Evolutionary conservation across 2,329 filamentous ascomycete species (phyloP).

Genomic region (Pseudogymnoascus pannorum): DNA sequence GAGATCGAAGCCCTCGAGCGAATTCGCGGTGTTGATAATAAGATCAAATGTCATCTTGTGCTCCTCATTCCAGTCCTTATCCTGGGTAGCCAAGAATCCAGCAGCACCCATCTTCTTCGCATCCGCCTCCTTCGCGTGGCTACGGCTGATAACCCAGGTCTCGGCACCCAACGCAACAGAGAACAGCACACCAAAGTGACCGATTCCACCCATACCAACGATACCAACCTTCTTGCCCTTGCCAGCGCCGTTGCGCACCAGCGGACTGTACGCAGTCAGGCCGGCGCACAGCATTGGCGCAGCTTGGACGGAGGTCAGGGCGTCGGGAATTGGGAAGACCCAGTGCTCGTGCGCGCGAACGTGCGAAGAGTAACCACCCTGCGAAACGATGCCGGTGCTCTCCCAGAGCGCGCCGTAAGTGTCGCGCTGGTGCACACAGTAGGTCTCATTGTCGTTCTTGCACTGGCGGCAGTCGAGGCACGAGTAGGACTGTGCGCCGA

Average conservation of each 20-base stretch:
- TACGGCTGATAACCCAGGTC: constrained; percentile 54
- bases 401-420: constrained; percentile 45
- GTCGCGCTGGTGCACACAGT: constrained; percentile 43
- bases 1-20: constrained; percentile 59
- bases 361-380: constrained; percentile 61
- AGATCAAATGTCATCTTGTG: constrained; percentile 64
- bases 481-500: constrained; percentile 47
- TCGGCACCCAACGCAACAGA: constrained; percentile 60
- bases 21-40: constrained; percentile 68
- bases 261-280: constrained; percentile 70
- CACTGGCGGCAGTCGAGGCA: constrained; percentile 48
- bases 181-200: constrained; percentile 64
- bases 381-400: constrained; percentile 52
- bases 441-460: constrained; percentile 48
- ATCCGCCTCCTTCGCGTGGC: constrained; percentile 53
- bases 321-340: constrained; percentile 69
- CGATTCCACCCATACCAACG: constrained; percentile 65
- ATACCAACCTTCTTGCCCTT: constrained; percentile 75
- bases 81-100: constrained; percentile 51
- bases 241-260: constrained; percentile 67
- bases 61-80: constrained; percentile 49
- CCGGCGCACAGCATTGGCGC: constrained; percentile 83
- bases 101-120: constrained; percentile 52
- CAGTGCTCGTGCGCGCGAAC: constrained; percentile 72
- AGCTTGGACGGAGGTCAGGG: constrained; percentile 52